Conservation (phyloP, 305 asterid species). For the Plantago coronopus region DNA sequence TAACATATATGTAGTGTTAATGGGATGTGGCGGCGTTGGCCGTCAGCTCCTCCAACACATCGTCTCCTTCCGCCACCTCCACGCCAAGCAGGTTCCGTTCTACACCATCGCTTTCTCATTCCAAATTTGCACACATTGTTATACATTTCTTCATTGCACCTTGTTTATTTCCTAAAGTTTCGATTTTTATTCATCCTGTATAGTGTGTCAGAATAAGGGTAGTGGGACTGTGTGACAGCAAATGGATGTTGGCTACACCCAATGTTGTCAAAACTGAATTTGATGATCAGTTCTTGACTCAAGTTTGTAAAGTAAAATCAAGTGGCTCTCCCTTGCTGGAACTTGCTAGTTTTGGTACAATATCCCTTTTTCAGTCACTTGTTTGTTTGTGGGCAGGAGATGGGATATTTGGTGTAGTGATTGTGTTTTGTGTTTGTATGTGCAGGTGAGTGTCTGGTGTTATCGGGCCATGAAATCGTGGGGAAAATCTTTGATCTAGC, state of each 20-base stretch:
- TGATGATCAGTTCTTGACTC: conserved; percentile 52
- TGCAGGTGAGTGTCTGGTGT: conserved; percentile 51
- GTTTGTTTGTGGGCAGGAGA: background rate
- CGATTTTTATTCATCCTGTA: background rate
- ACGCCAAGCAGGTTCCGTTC: conserved; percentile 47
- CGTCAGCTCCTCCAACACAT: conserved; percentile 84
- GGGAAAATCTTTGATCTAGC: conserved; percentile 52
- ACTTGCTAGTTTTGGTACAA: conserved; percentile 47
- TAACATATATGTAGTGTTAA: conserved; percentile 53
- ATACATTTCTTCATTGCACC: background rate
- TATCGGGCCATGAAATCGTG: conserved; percentile 45
- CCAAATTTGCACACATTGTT: background rate
- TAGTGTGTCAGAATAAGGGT: conserved; percentile 74
- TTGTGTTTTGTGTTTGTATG: conserved; percentile 3
- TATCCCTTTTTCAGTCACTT: background rate
- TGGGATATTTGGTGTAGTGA: conserved; percentile 5
- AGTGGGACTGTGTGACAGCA: conserved; percentile 86
- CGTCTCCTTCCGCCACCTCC: conserved; percentile 72
- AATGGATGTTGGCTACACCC: conserved; percentile 49
- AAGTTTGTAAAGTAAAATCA: conserved; percentile 61
- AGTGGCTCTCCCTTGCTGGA: conserved; percentile 54
- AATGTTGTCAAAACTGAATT: conserved; percentile 59
- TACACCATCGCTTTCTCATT: background rate
- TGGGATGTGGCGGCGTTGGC: conserved; percentile 97
- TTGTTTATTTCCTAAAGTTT: background rate